phyloP scores from a whole-genome alignment of 371 early-diverging fungal genomes.

The Actinomortierella ambigua region DNA sequence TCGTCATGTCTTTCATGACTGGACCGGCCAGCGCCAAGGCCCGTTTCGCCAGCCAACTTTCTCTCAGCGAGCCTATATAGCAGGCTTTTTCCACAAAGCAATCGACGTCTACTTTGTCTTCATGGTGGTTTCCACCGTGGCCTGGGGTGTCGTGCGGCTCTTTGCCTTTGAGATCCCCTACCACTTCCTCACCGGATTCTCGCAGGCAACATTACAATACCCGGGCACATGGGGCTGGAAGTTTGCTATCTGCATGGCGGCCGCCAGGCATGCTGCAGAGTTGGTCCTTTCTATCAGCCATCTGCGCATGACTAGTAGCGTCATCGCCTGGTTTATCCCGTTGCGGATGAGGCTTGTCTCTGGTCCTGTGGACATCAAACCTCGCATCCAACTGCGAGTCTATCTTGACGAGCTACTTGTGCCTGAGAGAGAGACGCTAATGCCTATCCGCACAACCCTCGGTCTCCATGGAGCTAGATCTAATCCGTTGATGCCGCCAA shows the following conservation, averaged over 20 bases:
- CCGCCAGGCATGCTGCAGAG: conserved; percentile 26
- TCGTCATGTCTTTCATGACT: neutral
- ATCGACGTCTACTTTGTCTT: conserved; percentile 17
- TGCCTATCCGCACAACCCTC: conserved; percentile 12
- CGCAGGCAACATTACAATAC: conserved; percentile 17
- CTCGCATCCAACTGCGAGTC: conserved; percentile 24
- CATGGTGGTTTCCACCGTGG: conserved; percentile 2
- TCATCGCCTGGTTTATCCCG: conserved; percentile 29
- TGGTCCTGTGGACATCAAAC: conserved; percentile 1
- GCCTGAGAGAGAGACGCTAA: conserved; percentile 23
- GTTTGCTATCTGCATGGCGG: conserved; percentile 36
- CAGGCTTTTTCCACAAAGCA: conserved; percentile 22
- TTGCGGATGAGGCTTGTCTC: conserved; percentile 12
- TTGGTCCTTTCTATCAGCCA: conserved; percentile 23
- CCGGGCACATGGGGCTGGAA: conserved; percentile 30
- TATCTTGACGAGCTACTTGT: conserved; percentile 23
- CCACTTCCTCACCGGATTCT: conserved; percentile 22
- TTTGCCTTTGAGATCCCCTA: conserved; percentile 23
- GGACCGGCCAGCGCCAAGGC: too few relatives aligned
- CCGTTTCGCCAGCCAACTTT: conserved; percentile 5
- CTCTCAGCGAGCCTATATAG: conserved; percentile 18
- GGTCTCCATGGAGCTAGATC: conserved; percentile 1
- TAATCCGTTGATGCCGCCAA: conserved; percentile 23
- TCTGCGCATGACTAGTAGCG: conserved; percentile 35
- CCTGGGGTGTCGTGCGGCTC: conserved; percentile 12